Conservation (phyloP, 768 basidiomycete species). For the Suillus spraguei region DNA sequence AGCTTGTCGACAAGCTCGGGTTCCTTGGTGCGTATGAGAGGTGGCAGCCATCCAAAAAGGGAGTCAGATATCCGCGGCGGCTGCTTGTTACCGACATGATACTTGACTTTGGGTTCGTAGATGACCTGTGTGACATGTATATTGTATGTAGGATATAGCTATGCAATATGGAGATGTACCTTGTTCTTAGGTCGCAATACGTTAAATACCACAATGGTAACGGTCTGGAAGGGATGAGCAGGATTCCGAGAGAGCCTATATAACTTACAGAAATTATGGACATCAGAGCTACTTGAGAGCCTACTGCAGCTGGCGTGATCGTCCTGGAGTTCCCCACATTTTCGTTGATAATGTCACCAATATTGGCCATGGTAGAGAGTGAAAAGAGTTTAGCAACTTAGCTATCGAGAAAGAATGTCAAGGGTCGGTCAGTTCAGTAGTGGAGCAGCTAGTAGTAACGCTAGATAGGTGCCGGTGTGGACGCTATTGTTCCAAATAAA, state of each 20-base stretch:
- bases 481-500: constrained; percentile 15
- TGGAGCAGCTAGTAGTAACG: neutral
- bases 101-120: constrained; percentile 94
- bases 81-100: constrained; percentile 74
- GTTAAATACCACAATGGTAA: constrained; percentile 79
- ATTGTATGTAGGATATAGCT: neutral
- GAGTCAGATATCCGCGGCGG: constrained; percentile 84
- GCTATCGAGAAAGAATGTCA: constrained; percentile 22
- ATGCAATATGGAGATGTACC: constrained; percentile 39
- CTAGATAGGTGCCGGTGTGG: constrained; percentile 6
- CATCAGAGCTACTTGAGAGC: constrained; percentile 79
- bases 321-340: constrained; percentile 44
- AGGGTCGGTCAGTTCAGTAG: constrained; percentile 16
- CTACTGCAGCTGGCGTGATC: constrained; percentile 81
- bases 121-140: constrained; percentile 55
- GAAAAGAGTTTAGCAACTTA: constrained; percentile 23
- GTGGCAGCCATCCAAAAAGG: constrained; percentile 88
- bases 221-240: constrained; percentile 43
- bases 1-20: constrained; percentile 86
- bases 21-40: constrained; percentile 81
- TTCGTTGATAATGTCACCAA: constrained; percentile 34
- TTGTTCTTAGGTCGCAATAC: constrained; percentile 88
- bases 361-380: constrained; percentile 32
- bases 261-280: constrained; percentile 65
- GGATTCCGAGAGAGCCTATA: neutral